Conservation (phyloP, 371 early-diverging fungal species). For the Syncephalis plumigaleata region DNA sequence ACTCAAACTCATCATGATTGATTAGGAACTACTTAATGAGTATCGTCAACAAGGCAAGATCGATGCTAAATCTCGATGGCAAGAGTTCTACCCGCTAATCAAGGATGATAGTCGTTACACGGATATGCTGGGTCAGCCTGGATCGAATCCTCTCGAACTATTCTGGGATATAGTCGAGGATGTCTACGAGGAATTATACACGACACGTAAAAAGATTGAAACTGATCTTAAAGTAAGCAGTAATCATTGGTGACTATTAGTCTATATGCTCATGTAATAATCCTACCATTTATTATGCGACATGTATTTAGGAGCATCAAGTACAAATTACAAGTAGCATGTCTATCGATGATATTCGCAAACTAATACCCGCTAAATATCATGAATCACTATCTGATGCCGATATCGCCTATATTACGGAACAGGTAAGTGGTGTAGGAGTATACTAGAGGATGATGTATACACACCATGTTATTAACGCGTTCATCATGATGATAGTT, state of each 20-base stretch:
- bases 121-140: slow-evolving; percentile 62
- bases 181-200: slow-evolving; percentile 54
- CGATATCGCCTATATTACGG: slow-evolving; percentile 22
- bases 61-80: slow-evolving; percentile 62
- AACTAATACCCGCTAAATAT: slow-evolving; percentile 14
- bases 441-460: no score
- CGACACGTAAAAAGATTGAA: slow-evolving; percentile 47
- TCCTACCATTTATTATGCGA: neutral
- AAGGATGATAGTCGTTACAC: slow-evolving; percentile 48
- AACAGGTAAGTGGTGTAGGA: slow-evolving; percentile 17
- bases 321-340: slow-evolving; percentile 32
- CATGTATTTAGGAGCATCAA: slow-evolving; percentile 15
- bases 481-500: slow-evolving; percentile 11
- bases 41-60: slow-evolving; percentile 27
- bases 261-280: neutral
- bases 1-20: no score
- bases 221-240: slow-evolving; percentile 25
- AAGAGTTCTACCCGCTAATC: slow-evolving; percentile 58
- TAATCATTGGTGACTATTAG: neutral
- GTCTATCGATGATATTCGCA: slow-evolving; percentile 15
- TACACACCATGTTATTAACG: no score
- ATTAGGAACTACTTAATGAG: slow-evolving; percentile 37
- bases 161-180: slow-evolving; percentile 80
- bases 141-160: slow-evolving; percentile 75
- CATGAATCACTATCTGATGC: slow-evolving; percentile 9